phyloP scores from a whole-genome alignment of 805 yeast genomes.

The Yarrowia sp. region DNA sequence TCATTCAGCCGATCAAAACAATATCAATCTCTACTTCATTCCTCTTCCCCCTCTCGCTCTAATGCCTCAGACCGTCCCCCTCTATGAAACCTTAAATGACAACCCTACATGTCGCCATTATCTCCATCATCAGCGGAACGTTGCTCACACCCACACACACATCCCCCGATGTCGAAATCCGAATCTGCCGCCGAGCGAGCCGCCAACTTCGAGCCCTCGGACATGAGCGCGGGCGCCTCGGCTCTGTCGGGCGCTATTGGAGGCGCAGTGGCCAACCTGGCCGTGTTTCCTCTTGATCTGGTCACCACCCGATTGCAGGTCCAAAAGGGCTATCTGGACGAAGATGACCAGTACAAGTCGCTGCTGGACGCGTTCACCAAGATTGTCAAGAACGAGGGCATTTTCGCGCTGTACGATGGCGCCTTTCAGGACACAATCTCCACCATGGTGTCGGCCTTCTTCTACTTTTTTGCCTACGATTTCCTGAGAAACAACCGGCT shows the following conservation, averaged over 20 bases:
- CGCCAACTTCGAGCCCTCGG: conserved; percentile 42
- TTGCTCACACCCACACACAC: conserved; percentile 7
- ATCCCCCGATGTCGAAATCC: conserved; percentile 1
- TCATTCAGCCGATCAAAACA: neutral
- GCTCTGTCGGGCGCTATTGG: conserved; percentile 50
- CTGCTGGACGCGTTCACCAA: conserved; percentile 75
- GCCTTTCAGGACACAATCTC: conserved; percentile 58
- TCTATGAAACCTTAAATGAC: neutral
- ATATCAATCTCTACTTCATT: neutral
- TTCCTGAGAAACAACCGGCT: conserved; percentile 44
- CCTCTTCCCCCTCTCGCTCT: neutral
- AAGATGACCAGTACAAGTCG: conserved; percentile 58
- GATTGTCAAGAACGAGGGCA: conserved; percentile 76
- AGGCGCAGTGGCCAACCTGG: conserved; percentile 48
- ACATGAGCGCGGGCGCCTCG: conserved; percentile 46
- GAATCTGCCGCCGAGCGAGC: conserved; percentile 25
- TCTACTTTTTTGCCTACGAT: conserved; percentile 50
- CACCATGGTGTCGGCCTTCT: conserved; percentile 47
- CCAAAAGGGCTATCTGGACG: conserved; percentile 42
- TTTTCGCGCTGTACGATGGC: conserved; percentile 78
- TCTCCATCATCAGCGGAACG: conserved; percentile 4
- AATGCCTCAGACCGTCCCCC: neutral
- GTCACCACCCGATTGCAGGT: conserved; percentile 49
- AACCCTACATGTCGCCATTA: conserved; percentile 6
- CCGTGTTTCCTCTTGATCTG: conserved; percentile 48